Evolutionary conservation across 164 flowering plant species (phyloP), one percentile per base, ranked within the genome.

Genomic region (Tinospora cordifolia): DNA sequence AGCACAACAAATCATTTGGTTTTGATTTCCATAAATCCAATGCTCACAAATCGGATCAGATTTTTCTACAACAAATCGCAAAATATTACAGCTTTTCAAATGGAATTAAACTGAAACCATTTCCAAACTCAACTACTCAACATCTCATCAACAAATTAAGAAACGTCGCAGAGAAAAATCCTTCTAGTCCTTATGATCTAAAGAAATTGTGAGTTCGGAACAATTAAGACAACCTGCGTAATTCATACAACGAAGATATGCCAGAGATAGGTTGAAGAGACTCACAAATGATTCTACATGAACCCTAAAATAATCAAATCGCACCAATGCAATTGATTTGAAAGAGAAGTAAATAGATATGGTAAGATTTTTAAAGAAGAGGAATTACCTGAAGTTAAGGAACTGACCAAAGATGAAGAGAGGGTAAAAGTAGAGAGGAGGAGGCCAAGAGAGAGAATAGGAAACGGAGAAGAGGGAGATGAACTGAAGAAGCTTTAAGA

Each of bases 361-460:
- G 36, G 36, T 30, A 30, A 30, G 3, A 30, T 30, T 30, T 30
- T 30, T 30, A 4, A 4, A 30, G 36, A 30, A 70, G 44, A 14
- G 15, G 49, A 22, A 54, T 57, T 25, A 92, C 98, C 90, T 93
- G 88, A 89, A 84, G 75, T 93, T 93, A 77, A 93, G 93, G 82
- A 87, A 91, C 80, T 91, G 98, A 49, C 97, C 98, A 26, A 83
- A 81, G 70, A 79, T 24, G 71, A 91, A 76, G 70, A 91, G 90
- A 41, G 92, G 91, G 84, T 83, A 93, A 76, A 87, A 91, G 83
- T 83, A 90, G 71, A 90, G 71, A 40, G 92, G 96, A 30, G 94
- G 97, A 72, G 75, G 75, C 96, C 96, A 88, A 24, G 89, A 82
- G 75, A 87, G 74, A 57, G 87, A 62, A 47, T 92, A 81, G 63